Base-by-base conservation (phyloP, 768 basidiomycete genomes). In the Tulasnella sp. region DNA sequence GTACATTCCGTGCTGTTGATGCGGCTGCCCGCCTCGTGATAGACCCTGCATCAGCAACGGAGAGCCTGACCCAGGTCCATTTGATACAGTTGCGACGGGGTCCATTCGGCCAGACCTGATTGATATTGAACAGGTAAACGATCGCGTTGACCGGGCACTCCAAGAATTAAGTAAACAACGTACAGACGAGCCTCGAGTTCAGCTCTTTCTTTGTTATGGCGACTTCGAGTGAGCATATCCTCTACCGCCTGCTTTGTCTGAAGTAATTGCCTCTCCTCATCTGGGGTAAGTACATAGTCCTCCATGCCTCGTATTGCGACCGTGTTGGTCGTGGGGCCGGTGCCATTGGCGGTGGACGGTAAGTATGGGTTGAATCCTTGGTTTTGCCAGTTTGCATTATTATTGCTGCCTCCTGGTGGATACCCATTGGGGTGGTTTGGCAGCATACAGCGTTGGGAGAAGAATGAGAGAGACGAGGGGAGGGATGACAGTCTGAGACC, bases 101-200 rank as follows among this genome's bases (percentile, higher is more conserved):
- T 62, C 24, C 58, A 62, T 62, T n/a, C 6, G n/a, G n/a, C 31
- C 31, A 9, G 58, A n/a, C 58, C 58, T 62, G n/a, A 27, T 27
- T 14, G 27, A 6, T 12, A 3, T n/a, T 27, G 58, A 34, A 3
- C 31, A 34, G 58, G 58, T 62, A 34, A 34, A n/a, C 58, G 58
- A 62, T 62, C 27, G 31, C 58, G 27, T 24, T 10, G 31, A 34
- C 58, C 58, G 1, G 3, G n/a, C n/a, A 27, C 21, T n/a, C 31
- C 21, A 62, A 48, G 39, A 12, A 36, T 36, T 52, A n/a, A 12
- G 36, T 74, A 46, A 74, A 74, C 73, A 74, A 72, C 39, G 71
- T 74, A 46, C 44, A 40, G n/a, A 74, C 73, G 44, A 31, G n/a
- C 38, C 44, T 74, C 39, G 36, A 74, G 44, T 74, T 74, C 73